These are phyloP conservation scores for Talaromyces stipitatus DNA, from an alignment of 495 filamentous ascomycete species.

Conservation along the genomic window DNA sequence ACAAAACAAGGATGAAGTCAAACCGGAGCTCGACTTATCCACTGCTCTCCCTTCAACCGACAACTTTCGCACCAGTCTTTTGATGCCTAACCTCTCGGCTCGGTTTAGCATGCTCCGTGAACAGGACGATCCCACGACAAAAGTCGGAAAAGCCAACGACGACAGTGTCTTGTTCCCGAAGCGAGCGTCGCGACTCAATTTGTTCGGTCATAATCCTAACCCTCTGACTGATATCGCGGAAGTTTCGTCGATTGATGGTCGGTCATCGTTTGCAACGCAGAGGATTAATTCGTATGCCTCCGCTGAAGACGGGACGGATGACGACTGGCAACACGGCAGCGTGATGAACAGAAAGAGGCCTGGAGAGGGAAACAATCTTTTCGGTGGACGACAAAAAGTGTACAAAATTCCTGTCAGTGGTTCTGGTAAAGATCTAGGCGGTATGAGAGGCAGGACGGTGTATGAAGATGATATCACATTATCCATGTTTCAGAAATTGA, in stretches of 20 bases:
- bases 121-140: conserved; percentile 82
- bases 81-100: conserved; percentile 92
- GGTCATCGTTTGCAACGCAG: conserved; percentile 45
- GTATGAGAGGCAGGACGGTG: conserved; percentile 60
- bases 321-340: conserved; percentile 53
- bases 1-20: conserved; percentile 48
- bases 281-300: conserved; percentile 48
- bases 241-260: conserved; percentile 68
- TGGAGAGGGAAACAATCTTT: conserved; percentile 85
- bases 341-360: conserved; percentile 81
- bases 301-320: conserved; percentile 61
- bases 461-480: conserved; percentile 81
- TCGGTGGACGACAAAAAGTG: conserved; percentile 93
- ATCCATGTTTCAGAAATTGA: conserved; percentile 70
- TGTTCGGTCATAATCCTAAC: conserved; percentile 38
- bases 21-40: conserved; percentile 64
- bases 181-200: conserved; percentile 62
- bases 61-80: conserved; percentile 90
- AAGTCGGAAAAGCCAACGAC: conserved; percentile 87
- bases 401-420: conserved; percentile 71
- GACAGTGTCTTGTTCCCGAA: conserved; percentile 85
- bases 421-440: conserved; percentile 26
- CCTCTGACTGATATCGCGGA: conserved; percentile 83
- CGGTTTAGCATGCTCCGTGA: conserved; percentile 95
- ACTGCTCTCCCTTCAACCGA: conserved; percentile 72